Evolutionary conservation across 2,329 filamentous ascomycete genomes (phyloP).

Genomic region (Cordyceps fumosorosea): DNA sequence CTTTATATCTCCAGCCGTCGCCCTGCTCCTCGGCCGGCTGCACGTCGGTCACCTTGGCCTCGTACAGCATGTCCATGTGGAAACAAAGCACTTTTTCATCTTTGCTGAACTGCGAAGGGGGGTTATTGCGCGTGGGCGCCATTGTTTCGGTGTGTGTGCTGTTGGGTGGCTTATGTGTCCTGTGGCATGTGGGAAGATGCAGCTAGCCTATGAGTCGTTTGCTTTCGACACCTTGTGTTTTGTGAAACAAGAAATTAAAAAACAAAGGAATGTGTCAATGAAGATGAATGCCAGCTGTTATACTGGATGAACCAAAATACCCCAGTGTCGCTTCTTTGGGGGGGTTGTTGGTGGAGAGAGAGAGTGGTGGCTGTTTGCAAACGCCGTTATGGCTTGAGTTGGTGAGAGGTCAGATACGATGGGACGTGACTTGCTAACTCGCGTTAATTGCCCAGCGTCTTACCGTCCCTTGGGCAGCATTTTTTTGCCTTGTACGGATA

Average conservation of each 20-base stretch:
- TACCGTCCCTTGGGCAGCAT: background rate
- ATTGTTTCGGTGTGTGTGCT: slow-evolving; percentile 21
- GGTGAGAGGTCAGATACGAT: background rate
- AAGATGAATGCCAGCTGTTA: background rate
- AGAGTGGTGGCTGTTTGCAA: background rate
- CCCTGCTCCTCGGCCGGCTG: slow-evolving; percentile 61
- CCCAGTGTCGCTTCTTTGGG: background rate
- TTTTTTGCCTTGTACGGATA: background rate
- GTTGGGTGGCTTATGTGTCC: background rate
- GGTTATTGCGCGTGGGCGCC: slow-evolving; percentile 37
- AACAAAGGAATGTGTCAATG: background rate
- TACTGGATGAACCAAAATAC: background rate
- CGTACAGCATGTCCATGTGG: slow-evolving; percentile 93
- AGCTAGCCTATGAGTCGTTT: background rate
- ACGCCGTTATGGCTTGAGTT: background rate
- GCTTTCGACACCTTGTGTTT: background rate
- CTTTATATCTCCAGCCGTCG: slow-evolving; percentile 74
- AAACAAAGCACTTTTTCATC: slow-evolving; percentile 96
- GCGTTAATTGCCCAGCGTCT: slow-evolving; percentile 8
- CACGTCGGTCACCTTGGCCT: slow-evolving; percentile 88
- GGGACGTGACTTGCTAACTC: background rate
- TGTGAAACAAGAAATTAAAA: background rate
- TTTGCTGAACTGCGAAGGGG: slow-evolving; percentile 51
- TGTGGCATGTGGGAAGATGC: slow-evolving; percentile 2
- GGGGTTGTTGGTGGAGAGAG: background rate